These are phyloP conservation scores for Escovopsis sp. DNA, from an alignment of 2,329 filamentous ascomycete genomes.

Conservation along the genomic window DNA sequence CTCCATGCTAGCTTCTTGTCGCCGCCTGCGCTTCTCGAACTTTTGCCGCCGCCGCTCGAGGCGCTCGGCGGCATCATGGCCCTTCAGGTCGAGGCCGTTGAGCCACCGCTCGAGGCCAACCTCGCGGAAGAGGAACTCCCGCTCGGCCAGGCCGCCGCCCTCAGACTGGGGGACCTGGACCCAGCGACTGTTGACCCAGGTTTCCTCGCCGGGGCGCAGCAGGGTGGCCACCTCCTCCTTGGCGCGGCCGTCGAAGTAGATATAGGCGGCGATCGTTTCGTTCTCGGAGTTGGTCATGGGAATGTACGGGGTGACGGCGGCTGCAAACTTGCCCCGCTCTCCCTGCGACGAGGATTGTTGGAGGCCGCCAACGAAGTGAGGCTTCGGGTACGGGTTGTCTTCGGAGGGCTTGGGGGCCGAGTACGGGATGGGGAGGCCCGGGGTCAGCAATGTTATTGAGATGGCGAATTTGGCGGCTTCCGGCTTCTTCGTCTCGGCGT, in stretches of 20 bases:
- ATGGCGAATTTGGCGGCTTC: constrained; percentile 96
- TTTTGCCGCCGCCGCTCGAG: constrained; percentile 79
- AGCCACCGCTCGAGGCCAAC: constrained; percentile 93
- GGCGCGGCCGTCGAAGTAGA: constrained; percentile 89
- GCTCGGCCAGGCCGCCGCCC: constrained; percentile 84
- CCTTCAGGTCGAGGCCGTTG: constrained; percentile 88
- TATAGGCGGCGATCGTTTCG: constrained; percentile 95
- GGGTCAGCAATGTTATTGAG: constrained; percentile 87
- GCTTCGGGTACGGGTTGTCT: constrained; percentile 63
- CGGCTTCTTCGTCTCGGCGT: constrained; percentile 48
- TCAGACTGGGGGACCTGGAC: constrained; percentile 84
- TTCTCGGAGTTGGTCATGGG: constrained; percentile 85
- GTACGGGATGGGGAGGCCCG: constrained; percentile 79
- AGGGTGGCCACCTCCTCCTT: constrained; percentile 97
- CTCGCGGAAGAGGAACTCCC: constrained; percentile 93
- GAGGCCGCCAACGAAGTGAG: constrained; percentile 64
- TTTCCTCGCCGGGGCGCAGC: constrained; percentile 83
- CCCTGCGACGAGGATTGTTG: constrained; percentile 32
- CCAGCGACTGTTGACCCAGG: constrained; percentile 98
- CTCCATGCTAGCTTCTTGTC: constrained; percentile 36
- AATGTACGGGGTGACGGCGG: constrained; percentile 68
- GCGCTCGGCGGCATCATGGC: constrained; percentile 77
- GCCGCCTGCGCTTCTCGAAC: constrained; percentile 51
- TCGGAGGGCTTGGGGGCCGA: constrained; percentile 69
- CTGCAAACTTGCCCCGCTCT: constrained; percentile 31